Percentiles rank a stretch among this genome's conserved stretches.
Conservation (phyloP, 2,329 filamentous ascomycete species). For the Aspergillaceae sp. region DNA sequence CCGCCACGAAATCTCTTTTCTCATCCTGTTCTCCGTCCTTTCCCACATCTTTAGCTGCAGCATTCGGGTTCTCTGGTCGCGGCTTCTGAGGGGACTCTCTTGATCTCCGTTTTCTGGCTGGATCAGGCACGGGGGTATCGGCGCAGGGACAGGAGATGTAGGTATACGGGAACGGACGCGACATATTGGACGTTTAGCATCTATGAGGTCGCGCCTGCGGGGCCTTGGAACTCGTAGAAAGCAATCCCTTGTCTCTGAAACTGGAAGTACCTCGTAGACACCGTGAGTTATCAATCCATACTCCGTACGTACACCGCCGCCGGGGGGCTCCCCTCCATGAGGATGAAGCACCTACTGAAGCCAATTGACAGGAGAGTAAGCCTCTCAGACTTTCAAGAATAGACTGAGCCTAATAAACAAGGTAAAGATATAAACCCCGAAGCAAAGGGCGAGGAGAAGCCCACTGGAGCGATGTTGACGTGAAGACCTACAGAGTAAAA, state of each 20-base stretch:
- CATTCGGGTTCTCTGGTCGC: slow-evolving; percentile 17
- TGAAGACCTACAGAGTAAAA: not conserved
- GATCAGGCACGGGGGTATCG: slow-evolving; percentile 37
- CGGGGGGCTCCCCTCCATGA: no score
- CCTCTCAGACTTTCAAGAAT: no score
- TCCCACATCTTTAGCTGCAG: slow-evolving; percentile 15
- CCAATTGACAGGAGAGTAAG: no score
- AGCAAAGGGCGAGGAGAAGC: not conserved
- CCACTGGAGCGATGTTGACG: not conserved
- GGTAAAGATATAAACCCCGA: no score
- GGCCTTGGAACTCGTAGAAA: no score
- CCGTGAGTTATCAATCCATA: no score
- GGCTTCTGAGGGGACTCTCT: slow-evolving; percentile 27
- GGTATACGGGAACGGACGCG: slow-evolving; percentile 53
- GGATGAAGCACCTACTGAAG: no score
- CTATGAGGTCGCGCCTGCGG: no score
- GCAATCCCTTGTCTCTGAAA: no score
- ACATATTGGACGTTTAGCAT: slow-evolving; percentile 31
- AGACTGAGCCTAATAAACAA: no score
- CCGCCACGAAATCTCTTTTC: slow-evolving; percentile 20
- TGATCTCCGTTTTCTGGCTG: slow-evolving; percentile 30
- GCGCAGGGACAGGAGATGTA: slow-evolving; percentile 59
- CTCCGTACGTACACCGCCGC: no score
- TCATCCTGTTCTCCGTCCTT: not conserved
- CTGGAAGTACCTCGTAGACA: no score